Evolutionary conservation across 305 asterid species (phyloP).

Genomic region (Ilex paraguariensis): DNA sequence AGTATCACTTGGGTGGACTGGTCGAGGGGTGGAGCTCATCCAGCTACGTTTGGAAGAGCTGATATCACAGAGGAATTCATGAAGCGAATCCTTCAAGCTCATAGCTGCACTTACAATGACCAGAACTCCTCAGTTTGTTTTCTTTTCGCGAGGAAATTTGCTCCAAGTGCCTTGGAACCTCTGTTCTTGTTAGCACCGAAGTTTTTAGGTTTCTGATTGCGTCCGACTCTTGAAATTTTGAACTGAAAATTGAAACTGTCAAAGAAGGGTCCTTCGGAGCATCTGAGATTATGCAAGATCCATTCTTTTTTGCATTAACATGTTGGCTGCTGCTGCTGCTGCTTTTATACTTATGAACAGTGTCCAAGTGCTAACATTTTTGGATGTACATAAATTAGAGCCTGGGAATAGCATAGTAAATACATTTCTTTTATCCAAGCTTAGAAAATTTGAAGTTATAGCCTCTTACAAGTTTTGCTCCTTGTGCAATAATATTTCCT

Average conservation of each 20-base stretch:
- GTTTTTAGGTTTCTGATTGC: slow-evolving; percentile 49
- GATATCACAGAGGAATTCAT: slow-evolving; percentile 64
- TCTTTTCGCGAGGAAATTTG: slow-evolving; percentile 83
- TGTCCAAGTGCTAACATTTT: no score
- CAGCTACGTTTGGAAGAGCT: slow-evolving; percentile 73
- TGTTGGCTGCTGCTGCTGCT: slow-evolving; percentile 6
- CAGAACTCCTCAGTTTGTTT: slow-evolving; percentile 36
- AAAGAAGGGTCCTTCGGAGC: background rate
- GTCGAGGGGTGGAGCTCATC: slow-evolving; percentile 97
- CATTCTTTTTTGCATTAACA: background rate
- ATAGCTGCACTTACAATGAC: slow-evolving; percentile 49
- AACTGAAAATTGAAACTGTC: slow-evolving; percentile 3
- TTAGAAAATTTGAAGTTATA: no score
- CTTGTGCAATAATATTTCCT: no score
- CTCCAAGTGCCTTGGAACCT: slow-evolving; percentile 74
- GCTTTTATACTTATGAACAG: background rate
- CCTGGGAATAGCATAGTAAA: no score
- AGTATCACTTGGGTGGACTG: slow-evolving; percentile 90
- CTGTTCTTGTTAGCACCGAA: slow-evolving; percentile 66
- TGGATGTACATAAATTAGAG: no score
- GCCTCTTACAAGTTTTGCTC: no score
- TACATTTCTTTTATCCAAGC: no score
- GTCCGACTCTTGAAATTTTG: background rate
- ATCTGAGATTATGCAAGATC: background rate
- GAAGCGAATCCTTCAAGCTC: slow-evolving; percentile 40